Conservation (phyloP, 768 basidiomycete species). For the Tricholoma bakamatsutake region DNA sequence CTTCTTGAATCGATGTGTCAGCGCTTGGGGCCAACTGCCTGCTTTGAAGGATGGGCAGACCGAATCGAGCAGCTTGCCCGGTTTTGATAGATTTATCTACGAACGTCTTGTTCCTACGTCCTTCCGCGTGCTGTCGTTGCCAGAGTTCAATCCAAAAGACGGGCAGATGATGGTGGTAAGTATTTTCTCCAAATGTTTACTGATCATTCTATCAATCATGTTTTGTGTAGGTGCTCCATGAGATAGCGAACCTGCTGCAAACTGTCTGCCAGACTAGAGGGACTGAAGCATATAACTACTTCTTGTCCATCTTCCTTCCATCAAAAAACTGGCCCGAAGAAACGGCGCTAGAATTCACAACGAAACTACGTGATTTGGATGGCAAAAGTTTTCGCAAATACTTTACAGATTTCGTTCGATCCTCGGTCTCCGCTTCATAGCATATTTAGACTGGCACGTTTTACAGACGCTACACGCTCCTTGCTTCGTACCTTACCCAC, state of each 20-base stretch:
- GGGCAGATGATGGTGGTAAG: slow-evolving; percentile 80
- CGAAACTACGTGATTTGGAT: slow-evolving; percentile 70
- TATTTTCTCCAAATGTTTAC: slow-evolving; percentile 2
- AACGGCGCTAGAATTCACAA: slow-evolving; percentile 65
- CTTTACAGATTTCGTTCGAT: slow-evolving; percentile 77
- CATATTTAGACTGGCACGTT: slow-evolving; percentile 13
- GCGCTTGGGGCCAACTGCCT: slow-evolving; percentile 59
- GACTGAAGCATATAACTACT: slow-evolving; percentile 76
- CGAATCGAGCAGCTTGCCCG: slow-evolving; percentile 53
- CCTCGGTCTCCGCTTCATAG: slow-evolving; percentile 61
- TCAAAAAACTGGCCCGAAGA: slow-evolving; percentile 83
- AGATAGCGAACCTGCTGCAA: slow-evolving; percentile 84
- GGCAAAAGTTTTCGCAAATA: slow-evolving; percentile 78
- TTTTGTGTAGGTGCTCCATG: slow-evolving; percentile 69
- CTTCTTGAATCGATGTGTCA: slow-evolving; percentile 68
- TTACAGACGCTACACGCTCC: slow-evolving; percentile 10
- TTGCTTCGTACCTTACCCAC: slow-evolving; percentile 1
- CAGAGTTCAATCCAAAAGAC: slow-evolving; percentile 84
- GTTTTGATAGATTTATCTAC: slow-evolving; percentile 91
- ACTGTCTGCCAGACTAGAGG: slow-evolving; percentile 71
- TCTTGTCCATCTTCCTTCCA: slow-evolving; percentile 76
- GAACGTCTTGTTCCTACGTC: slow-evolving; percentile 76
- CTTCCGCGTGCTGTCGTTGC: slow-evolving; percentile 74
- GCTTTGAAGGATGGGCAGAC: slow-evolving; percentile 28
- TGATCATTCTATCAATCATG: neutral